These are phyloP conservation scores for Strobilomyces confusus DNA, from an alignment of 768 basidiomycete genomes.

Conservation along the genomic window DNA sequence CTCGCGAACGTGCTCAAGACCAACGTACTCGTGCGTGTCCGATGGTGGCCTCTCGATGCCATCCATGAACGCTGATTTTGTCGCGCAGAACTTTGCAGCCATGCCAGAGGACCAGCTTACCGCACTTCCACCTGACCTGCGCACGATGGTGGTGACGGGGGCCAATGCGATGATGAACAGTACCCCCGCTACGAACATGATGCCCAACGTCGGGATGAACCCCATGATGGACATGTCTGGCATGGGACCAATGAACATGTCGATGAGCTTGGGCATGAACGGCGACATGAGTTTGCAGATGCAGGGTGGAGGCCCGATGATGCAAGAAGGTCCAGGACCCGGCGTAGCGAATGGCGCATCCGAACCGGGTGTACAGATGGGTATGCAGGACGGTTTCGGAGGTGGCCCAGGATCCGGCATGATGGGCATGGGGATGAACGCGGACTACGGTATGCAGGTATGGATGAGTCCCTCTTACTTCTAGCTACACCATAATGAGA, in stretches of 20 bases:
- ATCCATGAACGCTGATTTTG: slow-evolving; percentile 5
- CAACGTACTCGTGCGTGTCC: slow-evolving; percentile 67
- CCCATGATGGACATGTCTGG: slow-evolving; percentile 81
- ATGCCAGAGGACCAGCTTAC: slow-evolving; percentile 81
- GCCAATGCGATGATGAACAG: slow-evolving; percentile 74
- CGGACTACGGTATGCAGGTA: slow-evolving; percentile 75
- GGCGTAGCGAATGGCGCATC: slow-evolving; percentile 35
- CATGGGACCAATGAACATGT: slow-evolving; percentile 55
- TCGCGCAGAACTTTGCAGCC: slow-evolving; percentile 65
- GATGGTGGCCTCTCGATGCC: not conserved
- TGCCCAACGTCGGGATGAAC: slow-evolving; percentile 49
- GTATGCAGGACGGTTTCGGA: slow-evolving; percentile 40
- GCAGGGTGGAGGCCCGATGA: slow-evolving; percentile 47
- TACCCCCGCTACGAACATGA: slow-evolving; percentile 51
- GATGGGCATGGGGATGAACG: slow-evolving; percentile 70
- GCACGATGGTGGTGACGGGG: slow-evolving; percentile 84
- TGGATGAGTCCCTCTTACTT: slow-evolving; percentile 32
- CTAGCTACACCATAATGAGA: slow-evolving; percentile 35
- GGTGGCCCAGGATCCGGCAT: slow-evolving; percentile 47
- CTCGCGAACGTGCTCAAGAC: slow-evolving; percentile 75
- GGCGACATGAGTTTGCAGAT: slow-evolving; percentile 61
- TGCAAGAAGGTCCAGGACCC: slow-evolving; percentile 45
- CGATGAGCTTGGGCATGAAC: slow-evolving; percentile 56
- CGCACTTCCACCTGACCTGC: slow-evolving; percentile 74
- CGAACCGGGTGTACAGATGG: slow-evolving; percentile 37